Conservation (phyloP, 148 eudicot species). For the Persicaria maculosa region DNA sequence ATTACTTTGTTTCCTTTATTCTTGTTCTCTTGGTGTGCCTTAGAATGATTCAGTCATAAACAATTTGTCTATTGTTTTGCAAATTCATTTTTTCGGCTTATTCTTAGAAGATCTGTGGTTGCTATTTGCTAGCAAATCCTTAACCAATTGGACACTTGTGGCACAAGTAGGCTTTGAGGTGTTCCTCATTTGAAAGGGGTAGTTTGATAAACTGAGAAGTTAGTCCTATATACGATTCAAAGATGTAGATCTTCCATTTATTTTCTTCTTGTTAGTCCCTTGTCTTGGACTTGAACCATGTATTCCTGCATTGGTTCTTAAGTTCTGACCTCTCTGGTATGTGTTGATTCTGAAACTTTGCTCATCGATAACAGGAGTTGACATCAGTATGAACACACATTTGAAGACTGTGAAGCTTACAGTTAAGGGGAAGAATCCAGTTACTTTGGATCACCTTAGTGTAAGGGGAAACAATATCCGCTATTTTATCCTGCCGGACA, state of each 20-base stretch:
- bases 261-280: not conserved
- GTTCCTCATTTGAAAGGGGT: not conserved
- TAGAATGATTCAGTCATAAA: no score
- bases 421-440: conserved; percentile 62
- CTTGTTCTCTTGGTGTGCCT: not conserved
- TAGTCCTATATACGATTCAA: not conserved
- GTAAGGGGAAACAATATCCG: conserved; percentile 75
- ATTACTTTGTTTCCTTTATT: not conserved
- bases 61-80: no score
- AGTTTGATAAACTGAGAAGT: not conserved
- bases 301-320: not conserved
- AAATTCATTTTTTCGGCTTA: not conserved
- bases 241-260: not conserved
- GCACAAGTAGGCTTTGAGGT: not conserved
- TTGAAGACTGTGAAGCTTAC: conserved; percentile 71
- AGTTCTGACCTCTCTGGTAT: not conserved
- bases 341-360: not conserved
- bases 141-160: not conserved
- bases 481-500: conserved; percentile 70
- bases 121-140: not conserved
- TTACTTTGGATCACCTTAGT: conserved; percentile 61
- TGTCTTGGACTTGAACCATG: not conserved
- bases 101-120: not conserved
- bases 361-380: conserved; percentile 40
- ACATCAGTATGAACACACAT: conserved; percentile 78